phyloP scores from a whole-genome alignment of 768 basidiomycete genomes.

The Leccinum incarnatum region DNA sequence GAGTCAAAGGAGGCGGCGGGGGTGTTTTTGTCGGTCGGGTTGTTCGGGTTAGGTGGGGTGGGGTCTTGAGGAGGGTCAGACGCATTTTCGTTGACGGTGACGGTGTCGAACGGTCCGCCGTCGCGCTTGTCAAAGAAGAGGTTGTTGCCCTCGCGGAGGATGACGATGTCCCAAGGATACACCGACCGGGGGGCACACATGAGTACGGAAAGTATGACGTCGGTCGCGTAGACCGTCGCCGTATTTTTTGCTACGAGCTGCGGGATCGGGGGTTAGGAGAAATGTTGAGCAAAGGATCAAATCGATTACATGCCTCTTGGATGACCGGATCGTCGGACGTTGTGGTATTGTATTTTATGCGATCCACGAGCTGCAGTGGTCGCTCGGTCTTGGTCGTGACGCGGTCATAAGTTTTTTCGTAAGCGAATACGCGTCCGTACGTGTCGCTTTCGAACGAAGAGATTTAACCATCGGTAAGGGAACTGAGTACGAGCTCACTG shows the following conservation, averaged over 20 bases:
- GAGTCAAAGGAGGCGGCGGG: slow-evolving; percentile 44
- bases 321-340: slow-evolving; percentile 98
- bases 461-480: slow-evolving; percentile 6
- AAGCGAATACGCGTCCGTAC: slow-evolving; percentile 87
- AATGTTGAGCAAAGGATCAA: not conserved
- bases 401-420: slow-evolving; percentile 94
- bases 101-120: slow-evolving; percentile 94
- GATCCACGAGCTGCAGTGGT: slow-evolving; percentile 88
- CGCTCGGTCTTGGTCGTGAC: slow-evolving; percentile 91
- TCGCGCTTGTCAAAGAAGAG: slow-evolving; percentile 97
- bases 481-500: slow-evolving; percentile 27
- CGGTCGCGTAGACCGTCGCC: slow-evolving; percentile 90
- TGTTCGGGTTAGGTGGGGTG: slow-evolving; percentile 72
- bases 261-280: not conserved
- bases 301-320: slow-evolving; percentile 58
- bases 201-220: slow-evolving; percentile 89
- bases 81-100: slow-evolving; percentile 99
- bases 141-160: slow-evolving; percentile 88
- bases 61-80: slow-evolving; percentile 90
- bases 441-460: slow-evolving; percentile 51
- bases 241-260: slow-evolving; percentile 79
- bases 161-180: slow-evolving; percentile 98
- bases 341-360: slow-evolving; percentile 95
- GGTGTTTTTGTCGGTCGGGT: slow-evolving; percentile 61
- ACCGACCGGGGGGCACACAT: slow-evolving; percentile 96